Conservation (phyloP, 2,329 filamentous ascomycete genomes). For the Apiospora kogelbergensis region DNA sequence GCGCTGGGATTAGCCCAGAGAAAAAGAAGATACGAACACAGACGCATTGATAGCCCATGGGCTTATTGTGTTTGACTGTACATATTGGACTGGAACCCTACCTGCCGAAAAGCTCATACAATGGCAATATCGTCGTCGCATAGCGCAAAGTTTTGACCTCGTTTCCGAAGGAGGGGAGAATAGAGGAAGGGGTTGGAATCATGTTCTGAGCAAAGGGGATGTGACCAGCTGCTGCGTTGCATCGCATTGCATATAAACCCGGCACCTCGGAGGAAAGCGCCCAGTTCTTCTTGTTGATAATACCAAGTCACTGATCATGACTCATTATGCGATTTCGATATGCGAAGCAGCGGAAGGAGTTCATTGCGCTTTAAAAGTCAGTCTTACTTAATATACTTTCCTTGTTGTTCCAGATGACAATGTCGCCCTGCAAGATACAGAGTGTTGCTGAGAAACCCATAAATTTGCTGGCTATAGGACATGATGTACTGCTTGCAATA, state of each 20-base stretch:
- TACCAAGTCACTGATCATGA: neutral
- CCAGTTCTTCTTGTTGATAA: neutral
- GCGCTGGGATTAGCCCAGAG: slow-evolving; percentile 41
- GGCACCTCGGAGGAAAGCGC: neutral
- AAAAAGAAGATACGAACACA: neutral
- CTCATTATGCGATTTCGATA: neutral
- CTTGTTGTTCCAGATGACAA: neutral
- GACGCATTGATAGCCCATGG: neutral
- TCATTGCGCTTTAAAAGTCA: neutral
- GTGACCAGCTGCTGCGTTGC: neutral
- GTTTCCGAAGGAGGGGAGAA: neutral
- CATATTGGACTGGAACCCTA: neutral
- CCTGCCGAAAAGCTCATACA: neutral
- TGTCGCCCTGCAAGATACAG: neutral
- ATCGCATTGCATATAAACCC: neutral
- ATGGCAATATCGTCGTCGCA: neutral
- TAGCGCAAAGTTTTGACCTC: neutral
- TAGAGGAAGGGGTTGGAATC: neutral
- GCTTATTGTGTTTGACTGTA: neutral
- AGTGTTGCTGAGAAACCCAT: neutral
- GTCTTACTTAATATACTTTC: neutral
- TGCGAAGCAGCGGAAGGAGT: neutral
- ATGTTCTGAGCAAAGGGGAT: neutral
- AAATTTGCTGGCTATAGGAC: slow-evolving; percentile 6
- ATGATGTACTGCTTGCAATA: slow-evolving; percentile 1